Evolutionary conservation across 495 filamentous ascomycete genomes (phyloP).

Genomic region (Amphirosellinia nigrospora): DNA sequence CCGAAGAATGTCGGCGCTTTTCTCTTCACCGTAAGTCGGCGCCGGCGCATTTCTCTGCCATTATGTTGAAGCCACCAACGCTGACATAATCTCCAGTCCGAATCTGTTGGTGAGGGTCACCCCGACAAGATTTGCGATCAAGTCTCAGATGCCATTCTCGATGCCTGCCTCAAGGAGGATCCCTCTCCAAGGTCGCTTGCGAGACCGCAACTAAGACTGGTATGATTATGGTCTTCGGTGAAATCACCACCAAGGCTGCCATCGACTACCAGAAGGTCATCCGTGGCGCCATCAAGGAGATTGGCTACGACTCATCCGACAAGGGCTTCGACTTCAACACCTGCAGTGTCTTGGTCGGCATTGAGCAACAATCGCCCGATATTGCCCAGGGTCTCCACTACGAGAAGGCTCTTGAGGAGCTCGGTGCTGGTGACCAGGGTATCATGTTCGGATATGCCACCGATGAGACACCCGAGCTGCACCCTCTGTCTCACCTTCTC

Average conservation of each 20-base stretch:
- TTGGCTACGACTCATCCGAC: slow-evolving; percentile 93
- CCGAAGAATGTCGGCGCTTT: slow-evolving; percentile 73
- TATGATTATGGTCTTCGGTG: slow-evolving; percentile 99
- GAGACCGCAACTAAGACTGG: slow-evolving; percentile 99
- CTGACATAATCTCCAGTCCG: slow-evolving; percentile 61
- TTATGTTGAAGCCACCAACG: slow-evolving; percentile 19
- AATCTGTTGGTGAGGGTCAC: slow-evolving; percentile 97
- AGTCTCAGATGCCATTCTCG: slow-evolving; percentile 97
- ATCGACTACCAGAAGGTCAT: slow-evolving; percentile 99
- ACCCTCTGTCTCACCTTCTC: slow-evolving; percentile 90
- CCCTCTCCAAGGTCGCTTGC: slow-evolving; percentile 98
- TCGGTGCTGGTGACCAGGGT: slow-evolving; percentile 99
- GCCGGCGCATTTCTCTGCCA: not conserved
- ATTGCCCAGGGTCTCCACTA: slow-evolving; percentile 98
- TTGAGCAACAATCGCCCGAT: slow-evolving; percentile 98
- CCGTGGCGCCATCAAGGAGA: slow-evolving; percentile 94
- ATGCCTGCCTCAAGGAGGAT: slow-evolving; percentile 92
- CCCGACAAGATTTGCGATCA: slow-evolving; percentile 99
- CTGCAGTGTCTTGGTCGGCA: slow-evolving; percentile 96
- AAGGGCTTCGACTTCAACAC: slow-evolving; percentile 99
- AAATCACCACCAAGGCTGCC: slow-evolving; percentile 94
- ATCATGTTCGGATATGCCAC: slow-evolving; percentile 99
- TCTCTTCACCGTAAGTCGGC: slow-evolving; percentile 81
- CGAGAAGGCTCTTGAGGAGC: slow-evolving; percentile 93
- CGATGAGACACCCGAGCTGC: slow-evolving; percentile 96